phyloP scores from a whole-genome alignment of 2,329 filamentous ascomycete genomes.

The Aspergillus sergii region DNA sequence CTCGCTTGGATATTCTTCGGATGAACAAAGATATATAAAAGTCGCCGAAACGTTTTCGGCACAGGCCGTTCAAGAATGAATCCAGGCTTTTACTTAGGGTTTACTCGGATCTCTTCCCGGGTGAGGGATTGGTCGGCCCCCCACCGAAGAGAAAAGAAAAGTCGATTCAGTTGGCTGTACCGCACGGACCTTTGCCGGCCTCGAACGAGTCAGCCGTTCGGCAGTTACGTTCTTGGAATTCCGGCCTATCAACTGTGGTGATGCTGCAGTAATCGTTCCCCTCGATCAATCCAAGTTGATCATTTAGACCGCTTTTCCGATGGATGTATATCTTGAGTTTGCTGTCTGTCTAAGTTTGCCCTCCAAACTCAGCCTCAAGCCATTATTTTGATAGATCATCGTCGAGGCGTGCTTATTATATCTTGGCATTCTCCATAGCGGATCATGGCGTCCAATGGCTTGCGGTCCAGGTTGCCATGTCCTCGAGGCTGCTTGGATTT shows the following conservation, averaged over 20 bases:
- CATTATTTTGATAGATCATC: neutral
- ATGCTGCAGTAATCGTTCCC: neutral
- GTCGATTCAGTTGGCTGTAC: neutral
- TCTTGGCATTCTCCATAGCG: constrained; percentile 4
- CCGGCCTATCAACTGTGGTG: neutral
- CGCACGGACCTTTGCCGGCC: neutral
- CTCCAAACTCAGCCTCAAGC: neutral
- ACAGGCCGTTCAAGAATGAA: neutral
- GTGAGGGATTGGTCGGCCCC: neutral
- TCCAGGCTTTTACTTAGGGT: neutral
- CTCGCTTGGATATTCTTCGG: neutral
- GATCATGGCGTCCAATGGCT: constrained; percentile 2
- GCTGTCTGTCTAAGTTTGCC: neutral
- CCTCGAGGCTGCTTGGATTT: neutral
- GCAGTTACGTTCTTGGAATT: neutral
- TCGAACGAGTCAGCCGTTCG: neutral
- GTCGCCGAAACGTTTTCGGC: neutral
- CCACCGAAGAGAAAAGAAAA: neutral
- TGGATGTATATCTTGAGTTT: neutral
- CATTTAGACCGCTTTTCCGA: neutral
- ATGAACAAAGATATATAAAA: neutral
- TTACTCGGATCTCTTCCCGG: neutral
- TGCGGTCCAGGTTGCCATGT: neutral
- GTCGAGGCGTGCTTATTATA: neutral
- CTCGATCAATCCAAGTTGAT: neutral